Base-by-base conservation (phyloP, 192 early-diverging fungal species). In the Podila minutissima region DNA sequence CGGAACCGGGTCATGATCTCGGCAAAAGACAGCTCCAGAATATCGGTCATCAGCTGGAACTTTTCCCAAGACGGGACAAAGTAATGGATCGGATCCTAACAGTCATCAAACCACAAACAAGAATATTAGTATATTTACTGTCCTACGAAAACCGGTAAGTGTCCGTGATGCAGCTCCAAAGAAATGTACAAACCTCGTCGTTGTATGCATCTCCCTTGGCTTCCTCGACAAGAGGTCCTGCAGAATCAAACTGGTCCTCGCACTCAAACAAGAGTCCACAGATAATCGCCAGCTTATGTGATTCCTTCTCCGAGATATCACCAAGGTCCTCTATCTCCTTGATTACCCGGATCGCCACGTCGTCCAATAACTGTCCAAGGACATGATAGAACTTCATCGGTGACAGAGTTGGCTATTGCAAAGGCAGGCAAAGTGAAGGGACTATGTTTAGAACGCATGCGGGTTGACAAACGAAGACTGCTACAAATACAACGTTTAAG, bases 1-100 rank as follows among this genome's bases (percentile, higher is more conserved):
- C 86, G 75, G 64, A 87, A 89, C 20, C 83, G 72, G 8, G 81
- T 81, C 86, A 90, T 88, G 49, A 91, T 91, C 33, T 89, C 84
- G 2, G 74, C 76, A 64, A 90, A 84, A 20, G 83, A 85, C 63
- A 89, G 66, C 29, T 90, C 85, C 3, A 91, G 76, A 35, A 91
- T 86, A 51, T 87, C 86, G 12, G 85, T 83, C 17, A 89, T 8
- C 13, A 85, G 59, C 71, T 82, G 83, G 35, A 89, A 87, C 62
- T 88, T 90, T 50, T 86, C 63, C 88, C 89, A 91, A 24, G 71
- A 66, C 10, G 66, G 66, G 3, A 81, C 77, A 66, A 81, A 81
- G n/a, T 37, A 60, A 35, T 81, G 69, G 38, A 81, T 81, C 6
- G 77, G 77, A 31, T 81, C 75, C 75, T 78, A 62, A 12, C 10